Base-by-base conservation (phyloP, 2,329 filamentous ascomycete genomes). In the Zarea fungicola region DNA sequence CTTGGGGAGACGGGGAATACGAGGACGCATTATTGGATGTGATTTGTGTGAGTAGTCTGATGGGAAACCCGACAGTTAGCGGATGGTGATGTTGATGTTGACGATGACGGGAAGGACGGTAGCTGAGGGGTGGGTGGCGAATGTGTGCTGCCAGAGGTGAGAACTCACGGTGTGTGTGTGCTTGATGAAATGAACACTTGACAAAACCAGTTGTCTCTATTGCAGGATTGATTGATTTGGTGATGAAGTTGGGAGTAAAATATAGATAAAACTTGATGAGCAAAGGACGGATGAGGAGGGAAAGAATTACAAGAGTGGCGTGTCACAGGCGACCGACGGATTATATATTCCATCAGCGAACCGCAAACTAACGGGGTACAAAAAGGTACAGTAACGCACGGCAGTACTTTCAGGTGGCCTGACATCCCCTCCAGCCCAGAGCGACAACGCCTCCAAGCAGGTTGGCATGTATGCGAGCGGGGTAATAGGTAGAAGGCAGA, bases 1-100 rank as follows among this genome's bases (percentile, higher is more conserved):
- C 50, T 66, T 66, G 55, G 78, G 77, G 49, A 81, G 71, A 60
- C 70, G 72, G 58, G 67, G 65, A 8, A 70, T 56, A 52, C 67
- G 54, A 54, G 73, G 61, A 49, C 73, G 70, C 77, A 80, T 80
- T 55, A 52, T 74, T 64, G 37, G 49, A 52, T 53, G 39, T 49
- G 53, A 48, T 55, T 36, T 36, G 19, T 47, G 48, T 23, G 51
- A 36, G n/a, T 50, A 13, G 13, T 51, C 34, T 23, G 19, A 36
- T 44, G 37, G 48, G 19, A 23, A 19, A 39, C n/a, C 19, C 16
- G 37, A 18, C 19, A 8, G 11, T 39, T n/a, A 23, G 32, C 10
- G 25, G 21, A 34, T 35, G n/a, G n/a, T 34, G n/a, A 23, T 29
- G 16, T 29, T 21, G 40, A 34, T 25, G 31, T 21, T n/a, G 22